These are phyloP conservation scores for Alternaria sp. DNA, from an alignment of 2,329 filamentous ascomycete species.

Conservation along the genomic window DNA sequence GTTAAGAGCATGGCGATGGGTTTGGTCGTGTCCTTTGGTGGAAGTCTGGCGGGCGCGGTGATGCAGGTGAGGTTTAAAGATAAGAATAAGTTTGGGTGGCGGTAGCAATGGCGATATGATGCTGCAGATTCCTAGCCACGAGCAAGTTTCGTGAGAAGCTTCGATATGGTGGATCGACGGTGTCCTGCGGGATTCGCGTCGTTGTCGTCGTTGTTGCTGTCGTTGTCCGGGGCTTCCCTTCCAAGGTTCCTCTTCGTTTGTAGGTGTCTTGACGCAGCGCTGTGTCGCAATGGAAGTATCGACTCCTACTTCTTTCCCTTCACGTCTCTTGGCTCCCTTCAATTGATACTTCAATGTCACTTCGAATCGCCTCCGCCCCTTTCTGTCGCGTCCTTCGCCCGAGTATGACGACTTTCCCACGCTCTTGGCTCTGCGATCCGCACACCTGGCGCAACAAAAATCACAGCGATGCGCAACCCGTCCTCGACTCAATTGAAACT, in stretches of 20 bases:
- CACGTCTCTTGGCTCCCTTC: background rate
- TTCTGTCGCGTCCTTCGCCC: background rate
- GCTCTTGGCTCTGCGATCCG: background rate
- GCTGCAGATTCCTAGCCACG: background rate
- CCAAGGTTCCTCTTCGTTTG: background rate
- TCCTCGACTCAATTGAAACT: background rate
- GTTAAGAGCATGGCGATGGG: conserved; percentile 10
- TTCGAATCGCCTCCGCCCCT: background rate
- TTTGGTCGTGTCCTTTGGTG: background rate
- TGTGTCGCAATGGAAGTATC: background rate
- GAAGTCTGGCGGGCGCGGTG: background rate
- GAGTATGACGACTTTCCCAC: background rate
- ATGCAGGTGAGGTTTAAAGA: background rate
- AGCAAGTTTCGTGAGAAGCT: background rate
- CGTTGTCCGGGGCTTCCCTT: background rate
- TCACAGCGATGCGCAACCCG: background rate
- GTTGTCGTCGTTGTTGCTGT: background rate
- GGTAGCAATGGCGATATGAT: background rate
- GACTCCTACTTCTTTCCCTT: background rate
- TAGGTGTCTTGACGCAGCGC: background rate
- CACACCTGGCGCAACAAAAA: background rate
- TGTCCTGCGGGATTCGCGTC: background rate
- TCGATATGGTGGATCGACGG: background rate
- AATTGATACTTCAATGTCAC: background rate
- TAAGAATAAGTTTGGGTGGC: background rate